These are phyloP conservation scores for Colletotrichum sp. DNA, from an alignment of 2,329 filamentous ascomycete genomes.

Conservation along the genomic window DNA sequence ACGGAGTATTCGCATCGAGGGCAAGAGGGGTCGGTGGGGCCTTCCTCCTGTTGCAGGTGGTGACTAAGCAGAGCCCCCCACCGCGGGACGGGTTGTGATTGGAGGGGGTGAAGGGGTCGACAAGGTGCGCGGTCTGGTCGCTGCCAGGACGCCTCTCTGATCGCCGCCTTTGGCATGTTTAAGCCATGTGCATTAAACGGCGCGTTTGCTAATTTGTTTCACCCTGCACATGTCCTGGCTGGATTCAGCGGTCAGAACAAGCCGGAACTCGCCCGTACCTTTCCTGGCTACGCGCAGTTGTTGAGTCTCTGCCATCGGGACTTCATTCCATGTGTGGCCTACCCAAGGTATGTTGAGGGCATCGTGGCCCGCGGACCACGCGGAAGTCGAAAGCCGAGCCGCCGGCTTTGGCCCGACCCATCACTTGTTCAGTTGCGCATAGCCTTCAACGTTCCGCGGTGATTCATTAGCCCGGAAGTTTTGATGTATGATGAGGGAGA, in stretches of 20 bases:
- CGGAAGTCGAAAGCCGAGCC: not conserved
- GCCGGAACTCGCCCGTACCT: not conserved
- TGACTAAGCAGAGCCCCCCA: not conserved
- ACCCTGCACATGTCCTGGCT: not conserved
- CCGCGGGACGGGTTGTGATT: not conserved
- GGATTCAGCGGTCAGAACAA: not conserved
- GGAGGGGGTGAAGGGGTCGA: not conserved
- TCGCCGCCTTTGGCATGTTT: not conserved
- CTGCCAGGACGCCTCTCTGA: not conserved
- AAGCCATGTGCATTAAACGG: not conserved
- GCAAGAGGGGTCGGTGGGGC: slow-evolving; percentile 1
- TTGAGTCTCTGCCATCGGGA: not conserved
- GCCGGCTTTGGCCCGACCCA: not conserved
- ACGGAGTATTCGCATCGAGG: slow-evolving; percentile 5
- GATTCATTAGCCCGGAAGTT: not conserved
- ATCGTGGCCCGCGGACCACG: not conserved
- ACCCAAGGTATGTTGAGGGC: not conserved
- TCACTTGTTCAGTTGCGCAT: not conserved
- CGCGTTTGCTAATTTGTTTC: not conserved
- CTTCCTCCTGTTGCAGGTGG: not conserved
- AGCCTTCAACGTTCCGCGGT: not conserved
- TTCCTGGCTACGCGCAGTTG: not conserved
- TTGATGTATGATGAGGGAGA: not conserved
- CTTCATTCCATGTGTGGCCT: not conserved
- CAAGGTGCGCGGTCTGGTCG: not conserved